A percentile compares a stretch with the other conserved stretches of the same genome.
These are phyloP conservation scores for Saitozyma podzolica DNA, from an alignment of 768 basidiomycete species.

Conservation along the genomic window DNA sequence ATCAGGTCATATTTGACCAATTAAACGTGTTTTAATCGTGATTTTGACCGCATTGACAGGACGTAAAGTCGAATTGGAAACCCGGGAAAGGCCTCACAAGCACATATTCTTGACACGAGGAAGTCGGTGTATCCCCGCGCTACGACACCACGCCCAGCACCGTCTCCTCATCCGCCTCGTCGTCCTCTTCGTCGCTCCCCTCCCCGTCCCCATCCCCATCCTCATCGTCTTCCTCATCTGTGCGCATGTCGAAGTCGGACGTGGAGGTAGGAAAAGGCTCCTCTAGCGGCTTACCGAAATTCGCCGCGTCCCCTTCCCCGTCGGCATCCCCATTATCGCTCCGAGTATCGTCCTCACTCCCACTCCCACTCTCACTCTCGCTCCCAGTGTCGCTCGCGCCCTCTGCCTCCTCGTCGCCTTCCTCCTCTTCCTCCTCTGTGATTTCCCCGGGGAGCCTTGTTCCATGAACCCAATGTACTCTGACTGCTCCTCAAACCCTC, in stretches of 20 bases:
- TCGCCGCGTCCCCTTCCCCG: background rate
- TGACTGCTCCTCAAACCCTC: constrained; percentile 25
- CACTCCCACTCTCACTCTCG: constrained; percentile 20
- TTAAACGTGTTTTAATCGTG: too few species aligned
- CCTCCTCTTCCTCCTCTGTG: constrained; percentile 18
- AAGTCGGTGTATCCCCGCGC: background rate
- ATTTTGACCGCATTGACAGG: too few species aligned
- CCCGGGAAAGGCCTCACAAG: background rate
- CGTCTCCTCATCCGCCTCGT: constrained; percentile 30
- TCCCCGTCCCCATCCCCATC: constrained; percentile 14
- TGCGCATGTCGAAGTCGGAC: background rate
- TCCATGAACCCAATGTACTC: constrained; percentile 42
- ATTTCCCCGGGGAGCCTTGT: constrained; percentile 7
- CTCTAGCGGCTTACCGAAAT: background rate
- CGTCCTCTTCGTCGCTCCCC: background rate
- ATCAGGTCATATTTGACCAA: too few species aligned
- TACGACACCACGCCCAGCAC: constrained; percentile 34
- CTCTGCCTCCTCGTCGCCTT: constrained; percentile 14
- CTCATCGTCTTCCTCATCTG: constrained; percentile 13
- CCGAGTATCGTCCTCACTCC: constrained; percentile 18
- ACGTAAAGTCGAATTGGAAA: too few species aligned
- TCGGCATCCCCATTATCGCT: constrained; percentile 1
- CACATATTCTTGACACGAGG: background rate
- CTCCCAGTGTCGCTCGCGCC: constrained; percentile 16
- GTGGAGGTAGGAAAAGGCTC: background rate